Evolutionary conservation across 192 early-diverging fungal genomes (phyloP).

Genomic region (Endogone sp.): DNA sequence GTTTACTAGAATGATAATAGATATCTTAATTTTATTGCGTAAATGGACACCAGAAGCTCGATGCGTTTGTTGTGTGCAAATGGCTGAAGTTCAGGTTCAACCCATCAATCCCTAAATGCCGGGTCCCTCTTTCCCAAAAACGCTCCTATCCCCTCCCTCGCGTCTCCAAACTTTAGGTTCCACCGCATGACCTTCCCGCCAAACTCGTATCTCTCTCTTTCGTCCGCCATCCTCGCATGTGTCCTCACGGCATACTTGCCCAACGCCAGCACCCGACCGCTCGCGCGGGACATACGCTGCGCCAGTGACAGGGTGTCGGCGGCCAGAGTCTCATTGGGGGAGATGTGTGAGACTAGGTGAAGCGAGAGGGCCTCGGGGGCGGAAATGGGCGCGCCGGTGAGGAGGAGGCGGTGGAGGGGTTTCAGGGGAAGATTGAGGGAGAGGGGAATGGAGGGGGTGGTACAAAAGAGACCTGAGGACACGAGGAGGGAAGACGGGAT

Average conservation of each 20-base stretch:
- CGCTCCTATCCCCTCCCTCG: background rate
- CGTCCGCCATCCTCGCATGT: background rate
- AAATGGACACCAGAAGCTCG: too few species aligned
- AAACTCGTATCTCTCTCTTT: background rate
- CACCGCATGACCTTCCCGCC: background rate
- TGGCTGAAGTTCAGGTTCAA: background rate
- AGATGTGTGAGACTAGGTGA: background rate
- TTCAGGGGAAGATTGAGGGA: background rate
- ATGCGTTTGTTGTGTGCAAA: background rate
- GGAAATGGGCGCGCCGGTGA: background rate
- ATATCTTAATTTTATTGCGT: too few species aligned
- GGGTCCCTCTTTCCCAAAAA: background rate
- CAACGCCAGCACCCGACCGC: background rate
- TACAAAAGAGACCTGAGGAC: background rate
- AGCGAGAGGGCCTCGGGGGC: background rate
- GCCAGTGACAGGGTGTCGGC: background rate
- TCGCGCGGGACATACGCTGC: background rate
- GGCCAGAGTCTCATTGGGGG: background rate
- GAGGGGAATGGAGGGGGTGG: background rate
- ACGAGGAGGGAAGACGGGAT: background rate
- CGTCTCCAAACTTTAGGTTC: background rate
- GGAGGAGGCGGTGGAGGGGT: background rate
- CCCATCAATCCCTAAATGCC: background rate
- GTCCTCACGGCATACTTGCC: background rate
- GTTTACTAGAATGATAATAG: too few species aligned